Evolutionary conservation across 805 yeast species (phyloP).

Genomic region (Saitoella complicata): DNA sequence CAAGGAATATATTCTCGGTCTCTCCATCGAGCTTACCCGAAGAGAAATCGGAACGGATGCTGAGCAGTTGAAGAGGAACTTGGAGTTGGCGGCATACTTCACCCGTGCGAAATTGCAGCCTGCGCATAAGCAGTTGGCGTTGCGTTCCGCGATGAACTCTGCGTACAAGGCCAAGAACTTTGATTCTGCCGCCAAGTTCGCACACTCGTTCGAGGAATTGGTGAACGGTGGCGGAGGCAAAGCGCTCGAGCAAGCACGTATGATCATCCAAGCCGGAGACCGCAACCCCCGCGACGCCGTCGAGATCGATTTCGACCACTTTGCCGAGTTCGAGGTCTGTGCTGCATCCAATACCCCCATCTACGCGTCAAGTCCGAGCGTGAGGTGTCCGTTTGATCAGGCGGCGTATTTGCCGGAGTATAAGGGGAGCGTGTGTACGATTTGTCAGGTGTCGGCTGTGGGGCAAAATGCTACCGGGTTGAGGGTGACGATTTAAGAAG

Average conservation of each 20-base stretch:
- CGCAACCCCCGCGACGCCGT: conserved; percentile 68
- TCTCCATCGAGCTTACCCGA: conserved; percentile 79
- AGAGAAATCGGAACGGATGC: conserved; percentile 41
- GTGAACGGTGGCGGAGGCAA: neutral
- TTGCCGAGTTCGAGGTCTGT: conserved; percentile 81
- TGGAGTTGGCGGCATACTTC: conserved; percentile 92
- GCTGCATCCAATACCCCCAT: conserved; percentile 78
- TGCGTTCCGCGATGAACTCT: conserved; percentile 90
- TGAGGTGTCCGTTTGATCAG: conserved; percentile 71
- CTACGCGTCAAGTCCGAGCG: conserved; percentile 54
- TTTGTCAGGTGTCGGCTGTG: conserved; percentile 59
- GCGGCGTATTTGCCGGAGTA: conserved; percentile 66
- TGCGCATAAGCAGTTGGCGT: conserved; percentile 71
- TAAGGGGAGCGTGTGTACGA: conserved; percentile 62
- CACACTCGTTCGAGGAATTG: conserved; percentile 19
- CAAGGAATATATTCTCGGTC: conserved; percentile 81
- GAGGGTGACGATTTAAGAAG: conserved; percentile 25
- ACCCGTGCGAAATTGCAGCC: conserved; percentile 69
- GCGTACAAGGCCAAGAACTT: conserved; percentile 77
- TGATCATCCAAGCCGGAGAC: conserved; percentile 68
- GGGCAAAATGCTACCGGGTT: conserved; percentile 91
- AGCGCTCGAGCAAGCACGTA: conserved; percentile 43
- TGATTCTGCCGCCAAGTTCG: conserved; percentile 79
- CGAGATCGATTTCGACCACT: conserved; percentile 83
- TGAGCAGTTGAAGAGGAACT: conserved; percentile 53